A percentile compares a stretch with the other conserved stretches of the same genome.
Evolutionary conservation across 106 monocot species (phyloP).

Genomic region (Chionographis japonica): DNA sequence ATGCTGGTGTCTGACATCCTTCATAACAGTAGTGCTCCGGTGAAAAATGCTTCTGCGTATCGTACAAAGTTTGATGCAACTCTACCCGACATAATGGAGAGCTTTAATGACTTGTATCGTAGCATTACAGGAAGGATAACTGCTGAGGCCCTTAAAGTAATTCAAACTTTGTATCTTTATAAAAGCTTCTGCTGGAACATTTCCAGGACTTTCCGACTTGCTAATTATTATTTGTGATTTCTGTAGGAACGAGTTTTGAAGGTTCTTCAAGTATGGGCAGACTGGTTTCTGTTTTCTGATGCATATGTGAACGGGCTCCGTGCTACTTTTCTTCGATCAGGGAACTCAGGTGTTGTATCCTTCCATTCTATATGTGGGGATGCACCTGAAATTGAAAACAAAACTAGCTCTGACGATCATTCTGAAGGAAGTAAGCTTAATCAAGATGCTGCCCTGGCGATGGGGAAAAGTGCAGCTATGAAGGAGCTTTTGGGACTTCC

Average conservation of each 20-base stretch:
- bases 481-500: slow-evolving; percentile 83
- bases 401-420: slow-evolving; percentile 45
- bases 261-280: slow-evolving; percentile 99
- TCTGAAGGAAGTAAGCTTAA: slow-evolving; percentile 46
- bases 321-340: slow-evolving; percentile 85
- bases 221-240: slow-evolving; percentile 12
- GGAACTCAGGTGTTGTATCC: slow-evolving; percentile 75
- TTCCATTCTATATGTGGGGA: slow-evolving; percentile 93
- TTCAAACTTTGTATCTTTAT: not conserved
- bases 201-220: not conserved
- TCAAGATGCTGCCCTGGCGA: slow-evolving; percentile 90
- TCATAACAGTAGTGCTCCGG: slow-evolving; percentile 98
- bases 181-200: not conserved
- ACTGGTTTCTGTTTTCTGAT: slow-evolving; percentile 99
- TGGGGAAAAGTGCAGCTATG: slow-evolving; percentile 91
- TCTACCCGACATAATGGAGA: slow-evolving; percentile 96
- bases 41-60: slow-evolving; percentile 98
- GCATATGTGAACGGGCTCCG: slow-evolving; percentile 87
- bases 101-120: slow-evolving; percentile 94
- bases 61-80: slow-evolving; percentile 95
- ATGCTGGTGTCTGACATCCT: slow-evolving; percentile 99
- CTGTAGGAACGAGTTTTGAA: slow-evolving; percentile 90
- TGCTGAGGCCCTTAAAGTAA: slow-evolving; percentile 96
- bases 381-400: slow-evolving; percentile 80
- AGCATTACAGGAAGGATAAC: slow-evolving; percentile 98